Percentiles rank a stretch among this genome's conserved stretches.
Evolutionary conservation across 2,329 filamentous ascomycete species (phyloP).

Genomic region (Fusarium buharicum): DNA sequence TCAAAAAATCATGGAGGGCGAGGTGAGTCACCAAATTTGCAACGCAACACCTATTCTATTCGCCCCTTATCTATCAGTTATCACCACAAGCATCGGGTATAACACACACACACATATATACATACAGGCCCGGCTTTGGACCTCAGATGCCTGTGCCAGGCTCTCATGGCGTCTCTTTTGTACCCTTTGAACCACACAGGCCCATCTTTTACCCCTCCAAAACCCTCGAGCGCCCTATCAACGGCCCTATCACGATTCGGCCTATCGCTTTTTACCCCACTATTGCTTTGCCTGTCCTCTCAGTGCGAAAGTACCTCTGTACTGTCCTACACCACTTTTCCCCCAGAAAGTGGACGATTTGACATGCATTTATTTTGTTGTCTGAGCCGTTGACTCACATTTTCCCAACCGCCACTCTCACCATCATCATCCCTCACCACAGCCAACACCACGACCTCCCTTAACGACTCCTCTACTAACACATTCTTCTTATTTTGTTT

Average conservation of each 20-base stretch:
- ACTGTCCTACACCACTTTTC: conserved; percentile 40
- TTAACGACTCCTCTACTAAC: conserved; percentile 28
- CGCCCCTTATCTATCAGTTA: not conserved
- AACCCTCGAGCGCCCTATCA: conserved; percentile 36
- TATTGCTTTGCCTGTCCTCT: conserved; percentile 8
- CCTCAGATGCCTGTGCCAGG: conserved; percentile 11
- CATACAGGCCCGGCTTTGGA: conserved; percentile 19
- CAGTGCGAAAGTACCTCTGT: conserved; percentile 38
- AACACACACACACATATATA: not conserved
- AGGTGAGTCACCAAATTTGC: conserved; percentile 36
- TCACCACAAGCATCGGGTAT: not conserved
- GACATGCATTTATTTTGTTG: conserved; percentile 36
- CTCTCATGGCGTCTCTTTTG: not conserved
- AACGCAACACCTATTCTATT: not conserved
- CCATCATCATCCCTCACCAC: conserved; percentile 18
- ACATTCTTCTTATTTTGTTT: conserved; percentile 28
- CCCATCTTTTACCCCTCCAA: conserved; percentile 42
- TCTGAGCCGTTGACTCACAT: conserved; percentile 44
- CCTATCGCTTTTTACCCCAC: conserved; percentile 25
- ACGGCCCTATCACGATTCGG: conserved; percentile 27
- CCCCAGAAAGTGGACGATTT: conserved; percentile 29
- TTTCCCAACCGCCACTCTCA: conserved; percentile 44
- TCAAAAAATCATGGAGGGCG: conserved; percentile 41
- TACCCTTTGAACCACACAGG: conserved; percentile 24
- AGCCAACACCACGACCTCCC: conserved; percentile 16